Evolutionary conservation across 768 basidiomycete genomes (phyloP).

Genomic region (Rhizopogon salebrosus): DNA sequence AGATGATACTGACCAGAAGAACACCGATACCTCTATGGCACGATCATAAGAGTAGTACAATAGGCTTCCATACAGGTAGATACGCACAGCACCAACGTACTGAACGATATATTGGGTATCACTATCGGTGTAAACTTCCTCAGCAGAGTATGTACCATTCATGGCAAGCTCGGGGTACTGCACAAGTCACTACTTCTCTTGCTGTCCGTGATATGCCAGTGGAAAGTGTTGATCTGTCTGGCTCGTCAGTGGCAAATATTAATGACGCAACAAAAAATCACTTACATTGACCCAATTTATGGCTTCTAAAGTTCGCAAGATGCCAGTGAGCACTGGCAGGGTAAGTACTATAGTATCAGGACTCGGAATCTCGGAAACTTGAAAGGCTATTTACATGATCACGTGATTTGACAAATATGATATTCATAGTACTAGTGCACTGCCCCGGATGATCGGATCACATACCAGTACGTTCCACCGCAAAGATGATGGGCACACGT

Average conservation of each 20-base stretch:
- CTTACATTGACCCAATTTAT: slow-evolving; percentile 70
- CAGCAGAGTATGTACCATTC: slow-evolving; percentile 39
- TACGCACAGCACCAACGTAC: slow-evolving; percentile 64
- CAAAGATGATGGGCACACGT: no score
- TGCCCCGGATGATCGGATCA: no score
- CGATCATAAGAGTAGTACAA: not conserved
- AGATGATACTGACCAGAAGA: slow-evolving; percentile 29
- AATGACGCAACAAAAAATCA: not conserved
- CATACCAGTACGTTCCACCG: no score
- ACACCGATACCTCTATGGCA: slow-evolving; percentile 57
- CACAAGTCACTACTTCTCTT: slow-evolving; percentile 38
- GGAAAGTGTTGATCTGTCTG: slow-evolving; percentile 39
- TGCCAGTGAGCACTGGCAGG: no score
- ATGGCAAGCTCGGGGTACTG: slow-evolving; percentile 32
- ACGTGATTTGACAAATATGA: no score
- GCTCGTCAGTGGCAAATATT: not conserved
- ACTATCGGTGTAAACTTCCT: slow-evolving; percentile 28
- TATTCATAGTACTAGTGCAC: no score
- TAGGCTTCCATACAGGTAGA: not conserved
- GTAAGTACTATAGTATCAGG: no score
- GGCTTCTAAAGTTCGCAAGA: slow-evolving; percentile 65
- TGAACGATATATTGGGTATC: slow-evolving; percentile 53
- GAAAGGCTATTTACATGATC: no score
- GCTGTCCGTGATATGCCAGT: slow-evolving; percentile 46
- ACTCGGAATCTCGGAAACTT: no score